Evolutionary conservation across 768 basidiomycete genomes (phyloP), one percentile per base, ranked within the genome.

Genomic region (Brasilioporus rufonigricans): DNA sequence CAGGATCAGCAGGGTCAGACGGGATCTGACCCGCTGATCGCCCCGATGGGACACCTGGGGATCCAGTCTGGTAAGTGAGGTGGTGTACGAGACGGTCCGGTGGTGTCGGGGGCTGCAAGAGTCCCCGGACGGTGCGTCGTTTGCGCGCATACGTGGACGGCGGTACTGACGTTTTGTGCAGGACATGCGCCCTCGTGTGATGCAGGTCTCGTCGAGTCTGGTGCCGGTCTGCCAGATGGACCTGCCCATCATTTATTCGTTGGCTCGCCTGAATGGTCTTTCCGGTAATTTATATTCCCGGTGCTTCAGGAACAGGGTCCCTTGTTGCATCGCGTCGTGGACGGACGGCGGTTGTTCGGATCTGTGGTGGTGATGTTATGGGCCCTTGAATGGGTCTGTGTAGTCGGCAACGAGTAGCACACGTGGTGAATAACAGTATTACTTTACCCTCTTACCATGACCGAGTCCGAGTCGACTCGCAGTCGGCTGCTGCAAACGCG

Each of bases 1-100:
- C 64, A 61, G 38, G 64, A 65, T 3, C 60, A 65, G 21, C 61
- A 54, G 44, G 38, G 51, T 18, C 65, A 61, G 62, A 26, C 57
- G 5, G 58, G 46, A 14, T 19, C 68, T 21, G 63, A 58, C 13
- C 18, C 55, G 44, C 53, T 68, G 49, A 53, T 67, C 21, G 39
- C 46, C 2, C 50, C 53, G n/a, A 57, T 66, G 60, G 60, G 55
- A 2, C 65, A 56, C 33, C 31, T 66, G 57, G 31, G 46, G 16
- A 50, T 65, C 33, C 56, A 67, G 39, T 38, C 62, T 33, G 64
- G 64, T 46, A 52, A 47, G 55, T 53, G 48, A 50, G 40, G 41
- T 9, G 9, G 27, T 29, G 27, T 29, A 9, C 27, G 27, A 5
- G 9, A 29, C 4, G 27, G 27, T 29, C 27, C 5, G 27, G 27